These are phyloP conservation scores for Tetracentron sinense DNA, from an alignment of 164 flowering plant genomes.

Conservation along the genomic window DNA sequence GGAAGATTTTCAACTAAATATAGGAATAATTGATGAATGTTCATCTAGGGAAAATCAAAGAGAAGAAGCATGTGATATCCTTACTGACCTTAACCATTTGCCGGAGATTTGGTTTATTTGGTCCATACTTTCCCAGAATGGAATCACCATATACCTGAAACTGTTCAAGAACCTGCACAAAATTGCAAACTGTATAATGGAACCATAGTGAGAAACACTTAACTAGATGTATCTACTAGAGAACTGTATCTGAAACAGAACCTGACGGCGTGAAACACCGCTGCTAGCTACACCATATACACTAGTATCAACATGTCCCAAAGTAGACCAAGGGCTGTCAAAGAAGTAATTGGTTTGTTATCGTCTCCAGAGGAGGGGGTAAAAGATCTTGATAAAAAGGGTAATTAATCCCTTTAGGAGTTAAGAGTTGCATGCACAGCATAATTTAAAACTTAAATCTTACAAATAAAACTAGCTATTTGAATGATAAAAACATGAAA, in stretches of 20 bases:
- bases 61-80: too few relatives aligned
- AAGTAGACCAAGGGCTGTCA: slow-evolving; percentile 76
- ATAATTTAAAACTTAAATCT: not conserved
- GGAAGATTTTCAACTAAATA: too few relatives aligned
- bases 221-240: slow-evolving; percentile 3
- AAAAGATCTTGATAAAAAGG: not conserved
- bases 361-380: not conserved
- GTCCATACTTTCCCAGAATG: slow-evolving; percentile 57
- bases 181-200: slow-evolving; percentile 3
- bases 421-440: not conserved
- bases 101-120: slow-evolving; percentile 62
- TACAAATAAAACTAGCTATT: not conserved
- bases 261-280: slow-evolving; percentile 83
- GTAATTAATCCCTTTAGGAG: too few relatives aligned
- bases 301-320: slow-evolving; percentile 71
- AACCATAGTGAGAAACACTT: not conserved
- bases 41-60: not conserved
- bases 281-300: slow-evolving; percentile 63
- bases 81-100: slow-evolving; percentile 68
- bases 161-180: slow-evolving; percentile 62
- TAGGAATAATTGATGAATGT: not conserved
- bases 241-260: slow-evolving; percentile 23
- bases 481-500: not conserved
- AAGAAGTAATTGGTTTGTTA: not conserved
- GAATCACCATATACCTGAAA: slow-evolving; percentile 81